Evolutionary conservation across 345 rosid genomes (phyloP), one percentile per base, ranked within the genome.

Genomic region (Salix arbutifolia): DNA sequence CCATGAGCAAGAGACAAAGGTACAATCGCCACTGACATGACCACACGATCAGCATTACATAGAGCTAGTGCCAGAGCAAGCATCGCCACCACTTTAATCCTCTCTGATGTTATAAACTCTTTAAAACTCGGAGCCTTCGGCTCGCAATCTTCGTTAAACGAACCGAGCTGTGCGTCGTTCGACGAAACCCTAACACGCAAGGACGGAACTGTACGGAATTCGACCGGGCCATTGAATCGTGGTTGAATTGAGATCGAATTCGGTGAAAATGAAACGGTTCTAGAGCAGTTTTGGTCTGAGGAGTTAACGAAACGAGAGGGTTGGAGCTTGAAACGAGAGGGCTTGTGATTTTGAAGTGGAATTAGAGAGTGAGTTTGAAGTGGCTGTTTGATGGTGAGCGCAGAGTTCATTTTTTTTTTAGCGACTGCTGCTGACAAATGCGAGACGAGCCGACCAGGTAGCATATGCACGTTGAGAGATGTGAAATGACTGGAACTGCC

Each of bases 21-120:
- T 28, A 93, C 90, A 84, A 95, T 91, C 66, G 96, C 99, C 40
- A 93, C 98, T 42, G 97, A 95, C 99, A 94, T 94, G 8, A 94
- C 94, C 35, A 92, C 93, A 53, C 96, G 81, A 40, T 94, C 98
- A 6, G 99, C 97, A 74, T 95, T 95, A 74, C 99, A 95, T 2
- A 95, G 91, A 33, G 91, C 91, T 76, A 95, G 80, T 0, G 99
- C 89, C 77, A 93, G 85, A 46, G 94, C 97, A 28, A 95, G 91
- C 97, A 93, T 91, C 53, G 99, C 92, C 6, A 88, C 96, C 68
- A 95, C 97, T 83, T 93, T 95, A 42, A 91, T 90, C 70, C 99
- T 89, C 91, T 95, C 98, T 65, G 98, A 95, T 25, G 99, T 91
- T 44, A 95, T 90, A 74, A 95, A 95, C 84, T 95, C 97, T 17